A percentile compares a stretch with the other conserved stretches of the same genome.
phyloP scores from a whole-genome alignment of 164 flowering plant species.

The Dillenia suffruticosa region DNA sequence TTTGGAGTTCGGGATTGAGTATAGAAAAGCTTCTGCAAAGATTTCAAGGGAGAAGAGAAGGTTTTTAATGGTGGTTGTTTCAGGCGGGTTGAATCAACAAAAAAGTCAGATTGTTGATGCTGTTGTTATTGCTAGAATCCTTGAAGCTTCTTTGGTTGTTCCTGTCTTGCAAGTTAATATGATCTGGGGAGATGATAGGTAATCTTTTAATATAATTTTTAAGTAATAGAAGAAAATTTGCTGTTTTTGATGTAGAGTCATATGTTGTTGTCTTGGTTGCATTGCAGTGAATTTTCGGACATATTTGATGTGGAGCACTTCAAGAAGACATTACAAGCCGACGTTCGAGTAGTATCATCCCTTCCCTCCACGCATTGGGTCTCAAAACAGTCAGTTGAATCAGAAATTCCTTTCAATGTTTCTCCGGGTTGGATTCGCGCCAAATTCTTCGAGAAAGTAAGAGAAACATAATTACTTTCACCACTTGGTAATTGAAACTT shows the following conservation, averaged over 20 bases:
- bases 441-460: constrained; percentile 40
- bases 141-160: constrained; percentile 50
- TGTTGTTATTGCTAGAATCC: constrained; percentile 59
- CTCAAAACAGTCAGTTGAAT: constrained; percentile 27
- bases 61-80: constrained; percentile 55
- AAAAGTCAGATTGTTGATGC: constrained; percentile 70
- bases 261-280: background rate
- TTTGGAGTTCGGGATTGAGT: constrained; percentile 42
- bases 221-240: background rate
- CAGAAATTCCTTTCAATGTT: constrained; percentile 33
- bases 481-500: too few relatives aligned
- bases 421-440: constrained; percentile 49
- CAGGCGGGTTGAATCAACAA: constrained; percentile 65
- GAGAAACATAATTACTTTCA: background rate
- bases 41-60: constrained; percentile 42
- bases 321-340: constrained; percentile 44
- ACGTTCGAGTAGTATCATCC: constrained; percentile 59
- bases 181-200: constrained; percentile 58
- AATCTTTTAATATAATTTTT: background rate
- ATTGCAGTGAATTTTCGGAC: constrained; percentile 61
- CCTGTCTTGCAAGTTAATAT: constrained; percentile 50
- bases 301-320: constrained; percentile 65
- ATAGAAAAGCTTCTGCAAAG: constrained; percentile 33
- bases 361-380: constrained; percentile 51
- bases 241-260: background rate